These are phyloP conservation scores for Colletotrichum cereale DNA, from an alignment of 2,329 filamentous ascomycete species.

Conservation along the genomic window DNA sequence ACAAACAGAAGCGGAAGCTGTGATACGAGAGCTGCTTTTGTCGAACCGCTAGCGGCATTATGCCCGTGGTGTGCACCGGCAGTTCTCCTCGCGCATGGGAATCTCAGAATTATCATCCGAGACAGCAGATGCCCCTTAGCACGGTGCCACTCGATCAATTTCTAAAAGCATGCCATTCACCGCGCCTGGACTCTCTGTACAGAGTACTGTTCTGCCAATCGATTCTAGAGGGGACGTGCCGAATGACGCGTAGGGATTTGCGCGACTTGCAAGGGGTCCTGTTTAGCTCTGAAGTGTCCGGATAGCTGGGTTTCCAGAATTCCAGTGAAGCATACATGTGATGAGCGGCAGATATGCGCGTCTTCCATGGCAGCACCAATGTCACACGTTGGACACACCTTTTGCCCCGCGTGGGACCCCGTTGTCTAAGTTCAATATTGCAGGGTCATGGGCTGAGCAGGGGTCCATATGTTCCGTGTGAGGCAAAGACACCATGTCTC, in stretches of 20 bases:
- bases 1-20: not conserved
- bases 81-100: not conserved
- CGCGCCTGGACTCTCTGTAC: too few species aligned
- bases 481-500: not conserved
- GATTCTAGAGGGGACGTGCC: not conserved
- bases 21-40: not conserved
- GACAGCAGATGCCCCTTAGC: not conserved
- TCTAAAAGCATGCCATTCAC: not conserved
- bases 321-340: slow-evolving; percentile 1
- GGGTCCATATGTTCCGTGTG: not conserved
- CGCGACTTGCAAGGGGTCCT: not conserved
- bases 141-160: not conserved
- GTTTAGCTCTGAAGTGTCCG: not conserved
- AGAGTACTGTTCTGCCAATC: not conserved
- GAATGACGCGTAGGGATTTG: not conserved
- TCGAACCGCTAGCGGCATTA: not conserved
- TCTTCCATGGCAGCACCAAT: not conserved
- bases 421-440: not conserved
- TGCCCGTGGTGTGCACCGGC: not conserved
- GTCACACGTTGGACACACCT: not conserved
- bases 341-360: not conserved
- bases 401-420: not conserved
- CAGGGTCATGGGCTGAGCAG: not conserved
- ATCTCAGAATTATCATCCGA: not conserved
- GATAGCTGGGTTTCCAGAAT: not conserved